Evolutionary conservation across 2,329 filamentous ascomycete species (phyloP).

Genomic region (Aspergillus neotritici): DNA sequence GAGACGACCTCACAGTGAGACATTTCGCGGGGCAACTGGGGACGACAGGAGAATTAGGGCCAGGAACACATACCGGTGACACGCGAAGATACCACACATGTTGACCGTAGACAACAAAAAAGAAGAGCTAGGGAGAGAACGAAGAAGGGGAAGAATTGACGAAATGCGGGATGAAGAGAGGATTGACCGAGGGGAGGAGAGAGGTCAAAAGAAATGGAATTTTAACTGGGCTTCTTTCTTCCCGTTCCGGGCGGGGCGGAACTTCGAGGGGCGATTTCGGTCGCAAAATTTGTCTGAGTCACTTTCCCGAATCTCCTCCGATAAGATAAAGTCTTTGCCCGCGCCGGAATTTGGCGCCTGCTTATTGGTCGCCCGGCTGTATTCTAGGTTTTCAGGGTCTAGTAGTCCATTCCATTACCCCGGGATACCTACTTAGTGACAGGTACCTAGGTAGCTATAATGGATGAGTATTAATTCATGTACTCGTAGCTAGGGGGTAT

Average conservation of each 20-base stretch:
- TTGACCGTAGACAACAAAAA: constrained; percentile 37
- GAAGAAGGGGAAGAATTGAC: constrained; percentile 13
- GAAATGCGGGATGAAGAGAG: constrained; percentile 12
- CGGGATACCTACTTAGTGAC: too few relatives aligned
- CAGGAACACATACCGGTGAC: constrained; percentile 66
- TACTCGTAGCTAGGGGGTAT: too few relatives aligned
- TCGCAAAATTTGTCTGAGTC: constrained; percentile 21
- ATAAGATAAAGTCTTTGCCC: constrained; percentile 23
- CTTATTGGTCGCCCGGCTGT: too few relatives aligned
- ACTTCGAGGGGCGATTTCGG: constrained; percentile 25
- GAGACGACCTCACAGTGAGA: constrained; percentile 1
- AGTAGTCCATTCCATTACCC: too few relatives aligned
- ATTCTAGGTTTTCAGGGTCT: too few relatives aligned
- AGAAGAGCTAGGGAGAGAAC: constrained; percentile 6
- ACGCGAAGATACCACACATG: constrained; percentile 98
- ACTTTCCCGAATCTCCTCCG: constrained; percentile 11
- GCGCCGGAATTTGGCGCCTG: neutral
- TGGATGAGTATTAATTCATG: too few relatives aligned
- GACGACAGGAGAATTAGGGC: constrained; percentile 3
- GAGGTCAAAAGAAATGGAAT: constrained; percentile 6
- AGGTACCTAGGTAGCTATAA: too few relatives aligned
- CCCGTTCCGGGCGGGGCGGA: constrained; percentile 17
- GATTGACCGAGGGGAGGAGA: constrained; percentile 14
- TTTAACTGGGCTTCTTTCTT: constrained; percentile 14
- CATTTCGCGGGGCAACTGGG: neutral